Evolutionary conservation across 2,329 filamentous ascomycete genomes (phyloP), one percentile per base, ranked within the genome.

Genomic region (Neonectria coccinea): DNA sequence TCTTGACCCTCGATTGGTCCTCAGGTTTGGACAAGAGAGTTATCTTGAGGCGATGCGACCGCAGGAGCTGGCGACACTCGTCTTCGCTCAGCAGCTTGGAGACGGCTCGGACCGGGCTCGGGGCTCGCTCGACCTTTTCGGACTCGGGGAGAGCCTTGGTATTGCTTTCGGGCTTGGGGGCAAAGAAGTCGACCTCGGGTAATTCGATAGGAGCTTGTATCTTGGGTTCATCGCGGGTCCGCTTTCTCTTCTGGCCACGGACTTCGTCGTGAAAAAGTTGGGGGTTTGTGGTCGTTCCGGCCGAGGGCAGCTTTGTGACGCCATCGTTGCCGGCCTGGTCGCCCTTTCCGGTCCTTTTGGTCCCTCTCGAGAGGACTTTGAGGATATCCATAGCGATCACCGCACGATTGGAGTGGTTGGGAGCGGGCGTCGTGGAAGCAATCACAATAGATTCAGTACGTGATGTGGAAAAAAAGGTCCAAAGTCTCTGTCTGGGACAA

Each of bases 21-120:
- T 80, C 77, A 31, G 77, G 79, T 45, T 84, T 84, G 25, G 87
- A 88, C n/a, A 97, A 81, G 53, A 97, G 82, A 0, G 92, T 92
- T 42, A 97, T 86, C 78, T 97, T 97, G 69, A 97, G 84, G 68
- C 94, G 92, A 79, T 97, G 93, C 61, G 89, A 91, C 66, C 90
- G 89, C 66, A 97, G 80, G 11, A 95, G 83, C 64, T 90, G 88
- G 71, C 91, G 90, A 71, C 92, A 90, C 75, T 94, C 88, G 61
- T 91, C 89, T 72, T 91, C 86, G 71, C 88, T 87, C 70, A 93
- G 70, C 56, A 79, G 76, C 56, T 75, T 75, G 16, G 76, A 72
- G 11, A 73, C 67, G 10, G 67, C 48, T 3, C 68, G 66, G 5
- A 52, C 62, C 12, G 79, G 77, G 20, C 77, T 77, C 14, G 72